Evolutionary conservation across 2,329 filamentous ascomycete species (phyloP), one percentile per base, ranked within the genome.

Genomic region (Pseudopithomyces maydicus): DNA sequence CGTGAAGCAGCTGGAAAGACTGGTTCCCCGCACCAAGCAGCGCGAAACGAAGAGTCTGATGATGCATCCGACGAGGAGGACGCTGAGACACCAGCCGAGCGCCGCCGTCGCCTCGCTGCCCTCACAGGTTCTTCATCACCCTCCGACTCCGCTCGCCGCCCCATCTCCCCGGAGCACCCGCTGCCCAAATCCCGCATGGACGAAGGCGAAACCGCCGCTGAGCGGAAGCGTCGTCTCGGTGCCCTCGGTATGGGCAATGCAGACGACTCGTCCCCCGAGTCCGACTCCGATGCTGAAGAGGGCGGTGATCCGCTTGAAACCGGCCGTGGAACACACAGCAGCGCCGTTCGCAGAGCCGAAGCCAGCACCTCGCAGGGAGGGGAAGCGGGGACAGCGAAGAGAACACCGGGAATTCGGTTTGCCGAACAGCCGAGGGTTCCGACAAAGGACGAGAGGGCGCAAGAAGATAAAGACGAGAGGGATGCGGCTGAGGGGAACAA

Each of bases 151-250:
- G 64, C 38, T 12, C 52, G 33, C 19, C 45, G 52, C 52, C 15
- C 58, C 8, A 23, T 46, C 14, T 57, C 63, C 23, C 59, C 63
- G 11, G 57, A 64, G 15, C 56, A 62, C 14, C 58, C 61, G 17
- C 54, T 57, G 15, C 68, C 63, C 15, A 63, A 64, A 41, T 53
- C 49, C 14, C 67, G 45, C 43, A 70, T 71, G 56, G 81, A 82
- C 1, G 80, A 79, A 33, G 81, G 78, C 33, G 90, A 93, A 76
- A 92, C 90, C 0, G 88, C 89, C 0, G 90, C 90, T 0, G 91
- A 94, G 74, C 82, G 88, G 55, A 83, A 89, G 39, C 81, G 91
- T 52, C 84, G 91, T 65, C 86, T 92, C 66, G 90, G 90, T 1
- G 91, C 90, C 1, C 78, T 94, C 1, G 90, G 90, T 10, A 80